Evolutionary conservation across 2,329 filamentous ascomycete genomes (phyloP).

Genomic region (Cladosporium colombiae): DNA sequence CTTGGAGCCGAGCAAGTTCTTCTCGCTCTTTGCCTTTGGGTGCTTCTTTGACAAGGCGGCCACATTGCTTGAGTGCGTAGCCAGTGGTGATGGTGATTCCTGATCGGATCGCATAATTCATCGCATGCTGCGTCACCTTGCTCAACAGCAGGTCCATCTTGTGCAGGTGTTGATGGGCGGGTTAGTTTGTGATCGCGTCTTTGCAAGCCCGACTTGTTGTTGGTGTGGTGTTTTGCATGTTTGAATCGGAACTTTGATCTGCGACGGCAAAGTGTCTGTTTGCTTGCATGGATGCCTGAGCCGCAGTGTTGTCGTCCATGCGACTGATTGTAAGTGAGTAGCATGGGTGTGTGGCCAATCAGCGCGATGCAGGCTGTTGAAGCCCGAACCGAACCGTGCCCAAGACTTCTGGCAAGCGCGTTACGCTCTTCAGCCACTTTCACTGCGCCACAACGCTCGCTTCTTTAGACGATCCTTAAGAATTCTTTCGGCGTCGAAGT

Average conservation of each 20-base stretch:
- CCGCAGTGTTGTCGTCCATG: constrained; percentile 2
- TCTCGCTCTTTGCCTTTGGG: constrained; percentile 69
- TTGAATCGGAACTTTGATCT: background rate
- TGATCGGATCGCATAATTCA: constrained; percentile 89
- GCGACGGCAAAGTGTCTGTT: background rate
- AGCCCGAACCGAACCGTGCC: background rate
- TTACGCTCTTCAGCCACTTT: background rate
- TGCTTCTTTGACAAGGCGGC: constrained; percentile 71
- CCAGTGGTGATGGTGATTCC: constrained; percentile 82
- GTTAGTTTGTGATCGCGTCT: background rate
- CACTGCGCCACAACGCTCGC: constrained; percentile 11
- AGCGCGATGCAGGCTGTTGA: background rate
- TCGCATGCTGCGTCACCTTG: constrained; percentile 73
- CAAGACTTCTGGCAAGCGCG: background rate
- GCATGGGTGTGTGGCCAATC: constrained; percentile 10
- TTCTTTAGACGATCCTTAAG: constrained; percentile 1
- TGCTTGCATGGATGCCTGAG: constrained; percentile 20
- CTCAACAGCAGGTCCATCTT: constrained; percentile 71
- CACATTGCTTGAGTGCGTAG: constrained; percentile 79
- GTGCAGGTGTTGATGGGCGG: constrained; percentile 12
- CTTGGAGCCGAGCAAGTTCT: constrained; percentile 72
- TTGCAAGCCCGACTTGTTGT: background rate
- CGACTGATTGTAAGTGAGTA: constrained; percentile 5
- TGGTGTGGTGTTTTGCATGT: background rate
- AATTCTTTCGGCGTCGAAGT: constrained; percentile 6